Conservation (phyloP, 148 eudicot species). For the Nyssa sinensis region DNA sequence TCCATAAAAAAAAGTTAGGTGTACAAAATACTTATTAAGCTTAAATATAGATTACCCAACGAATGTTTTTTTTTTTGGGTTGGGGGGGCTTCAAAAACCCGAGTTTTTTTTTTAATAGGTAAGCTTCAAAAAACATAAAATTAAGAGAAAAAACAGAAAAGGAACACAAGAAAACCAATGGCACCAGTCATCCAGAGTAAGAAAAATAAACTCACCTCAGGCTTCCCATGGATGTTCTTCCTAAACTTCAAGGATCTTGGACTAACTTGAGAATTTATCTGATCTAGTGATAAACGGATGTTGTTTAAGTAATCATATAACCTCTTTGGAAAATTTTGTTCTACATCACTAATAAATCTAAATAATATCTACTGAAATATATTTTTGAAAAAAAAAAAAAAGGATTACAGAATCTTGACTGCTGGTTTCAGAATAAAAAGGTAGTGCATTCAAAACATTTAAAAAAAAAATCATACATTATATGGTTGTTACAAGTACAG, state of each 20-base stretch:
- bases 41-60: no score
- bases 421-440: neutral
- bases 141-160: neutral
- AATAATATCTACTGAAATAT: neutral
- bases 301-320: neutral
- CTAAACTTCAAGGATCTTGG: slow-evolving; percentile 68
- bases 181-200: neutral
- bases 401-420: neutral
- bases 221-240: slow-evolving; percentile 81
- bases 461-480: no score
- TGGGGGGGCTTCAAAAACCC: no score
- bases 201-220: slow-evolving; percentile 54
- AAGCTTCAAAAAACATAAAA: slow-evolving; percentile 1
- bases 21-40: neutral
- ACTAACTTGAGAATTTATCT: slow-evolving; percentile 47
- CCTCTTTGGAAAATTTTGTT: neutral
- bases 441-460: no score
- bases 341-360: neutral
- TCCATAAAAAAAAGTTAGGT: neutral
- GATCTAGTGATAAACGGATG: slow-evolving; percentile 64
- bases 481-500: no score
- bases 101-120: no score
- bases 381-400: neutral
- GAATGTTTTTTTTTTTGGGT: no score
- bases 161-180: neutral